Evolutionary conservation across 306 rosid species (phyloP).

Genomic region (Fagus crenata): DNA sequence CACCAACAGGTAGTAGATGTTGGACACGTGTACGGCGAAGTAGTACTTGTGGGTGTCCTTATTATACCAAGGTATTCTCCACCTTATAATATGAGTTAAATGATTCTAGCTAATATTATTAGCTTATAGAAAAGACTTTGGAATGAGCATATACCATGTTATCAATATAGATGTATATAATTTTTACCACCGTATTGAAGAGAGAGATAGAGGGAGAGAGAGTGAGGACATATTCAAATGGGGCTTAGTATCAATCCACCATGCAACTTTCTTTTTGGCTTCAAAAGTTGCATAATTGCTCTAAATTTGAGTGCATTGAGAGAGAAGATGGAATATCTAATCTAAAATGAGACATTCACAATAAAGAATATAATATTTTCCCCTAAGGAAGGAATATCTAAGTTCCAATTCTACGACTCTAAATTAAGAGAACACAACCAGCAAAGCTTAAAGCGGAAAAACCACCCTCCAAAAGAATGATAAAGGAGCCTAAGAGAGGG

Average conservation of each 20-base stretch:
- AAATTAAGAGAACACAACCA: slow-evolving; percentile 80
- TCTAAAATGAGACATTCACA: slow-evolving; percentile 68
- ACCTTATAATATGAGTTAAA: slow-evolving; percentile 36
- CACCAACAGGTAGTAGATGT: slow-evolving; percentile 36
- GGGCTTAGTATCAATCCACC: slow-evolving; percentile 71
- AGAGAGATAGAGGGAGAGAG: slow-evolving; percentile 28
- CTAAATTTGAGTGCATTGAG: slow-evolving; percentile 71
- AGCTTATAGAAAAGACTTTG: slow-evolving; percentile 32
- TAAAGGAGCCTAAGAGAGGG: slow-evolving; percentile 52
- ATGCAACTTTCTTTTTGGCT: slow-evolving; percentile 69
- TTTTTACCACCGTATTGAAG: slow-evolving; percentile 46
- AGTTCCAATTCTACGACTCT: slow-evolving; percentile 90
- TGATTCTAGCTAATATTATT: slow-evolving; percentile 54
- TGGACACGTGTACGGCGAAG: slow-evolving; percentile 47
- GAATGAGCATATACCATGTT: slow-evolving; percentile 59
- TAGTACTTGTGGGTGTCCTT: slow-evolving; percentile 39
- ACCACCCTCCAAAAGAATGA: slow-evolving; percentile 50
- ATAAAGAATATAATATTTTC: slow-evolving; percentile 61
- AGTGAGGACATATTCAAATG: slow-evolving; percentile 82
- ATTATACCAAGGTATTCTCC: slow-evolving; percentile 25
- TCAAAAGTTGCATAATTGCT: slow-evolving; percentile 72
- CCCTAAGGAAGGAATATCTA: slow-evolving; percentile 87
- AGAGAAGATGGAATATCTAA: slow-evolving; percentile 66
- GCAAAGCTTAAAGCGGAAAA: slow-evolving; percentile 62
- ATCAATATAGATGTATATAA: slow-evolving; percentile 3